These are phyloP conservation scores for Cladorrhinum sp. DNA, from an alignment of 2,329 filamentous ascomycete genomes.

Conservation along the genomic window DNA sequence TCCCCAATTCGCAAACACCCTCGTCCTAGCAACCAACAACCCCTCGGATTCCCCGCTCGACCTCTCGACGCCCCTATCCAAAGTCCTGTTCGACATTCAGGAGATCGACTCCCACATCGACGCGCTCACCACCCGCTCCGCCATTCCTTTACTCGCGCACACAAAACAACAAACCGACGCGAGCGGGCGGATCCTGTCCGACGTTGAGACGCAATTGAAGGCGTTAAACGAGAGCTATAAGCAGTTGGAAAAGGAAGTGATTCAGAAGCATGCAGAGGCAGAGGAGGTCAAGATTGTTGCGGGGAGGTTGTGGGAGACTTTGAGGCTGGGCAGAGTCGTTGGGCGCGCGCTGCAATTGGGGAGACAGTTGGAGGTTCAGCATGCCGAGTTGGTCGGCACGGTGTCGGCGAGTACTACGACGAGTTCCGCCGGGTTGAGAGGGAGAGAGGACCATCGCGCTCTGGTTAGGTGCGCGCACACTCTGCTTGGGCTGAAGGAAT, in stretches of 20 bases:
- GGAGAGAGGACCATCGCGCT: slow-evolving; percentile 69
- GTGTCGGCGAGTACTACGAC: slow-evolving; percentile 33
- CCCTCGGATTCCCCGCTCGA: slow-evolving; percentile 85
- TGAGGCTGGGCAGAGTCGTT: slow-evolving; percentile 73
- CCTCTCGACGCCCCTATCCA: slow-evolving; percentile 87
- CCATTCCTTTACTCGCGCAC: slow-evolving; percentile 75
- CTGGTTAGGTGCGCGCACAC: slow-evolving; percentile 81
- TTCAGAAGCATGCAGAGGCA: slow-evolving; percentile 79
- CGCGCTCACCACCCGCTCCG: slow-evolving; percentile 77
- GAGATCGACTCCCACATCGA: slow-evolving; percentile 97
- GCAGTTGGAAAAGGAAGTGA: slow-evolving; percentile 80
- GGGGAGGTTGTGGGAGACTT: slow-evolving; percentile 74
- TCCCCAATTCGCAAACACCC: slow-evolving; percentile 77
- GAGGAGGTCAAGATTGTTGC: slow-evolving; percentile 77
- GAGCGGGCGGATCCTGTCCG: slow-evolving; percentile 67
- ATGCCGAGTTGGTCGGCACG: slow-evolving; percentile 61
- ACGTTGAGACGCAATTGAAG: slow-evolving; percentile 76
- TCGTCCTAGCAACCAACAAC: slow-evolving; percentile 90
- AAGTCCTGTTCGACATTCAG: slow-evolving; percentile 93
- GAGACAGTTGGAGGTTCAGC: slow-evolving; percentile 81
- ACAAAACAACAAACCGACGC: slow-evolving; percentile 72
- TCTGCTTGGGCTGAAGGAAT: slow-evolving; percentile 69
- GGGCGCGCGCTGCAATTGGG: slow-evolving; percentile 77
- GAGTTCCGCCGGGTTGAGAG: slow-evolving; percentile 32
- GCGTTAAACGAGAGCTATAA: slow-evolving; percentile 81